Conservation (phyloP, 768 basidiomycete genomes). For the Peribolospora kevripleyi region DNA sequence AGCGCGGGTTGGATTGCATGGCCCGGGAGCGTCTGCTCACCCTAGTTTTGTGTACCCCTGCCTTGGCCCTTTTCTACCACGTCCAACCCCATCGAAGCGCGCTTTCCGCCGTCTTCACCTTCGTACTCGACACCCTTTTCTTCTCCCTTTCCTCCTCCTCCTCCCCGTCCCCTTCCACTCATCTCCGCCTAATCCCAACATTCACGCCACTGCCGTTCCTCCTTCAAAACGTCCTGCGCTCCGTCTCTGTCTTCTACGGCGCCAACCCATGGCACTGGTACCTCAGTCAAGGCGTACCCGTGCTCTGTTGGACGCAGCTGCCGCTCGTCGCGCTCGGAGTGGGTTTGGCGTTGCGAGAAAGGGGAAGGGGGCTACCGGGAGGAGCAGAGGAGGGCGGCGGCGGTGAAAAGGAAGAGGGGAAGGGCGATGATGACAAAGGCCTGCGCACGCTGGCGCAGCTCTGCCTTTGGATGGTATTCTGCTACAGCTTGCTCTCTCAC, state of each 20-base stretch:
- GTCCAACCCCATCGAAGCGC: constrained; percentile 4
- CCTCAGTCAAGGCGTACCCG: constrained; percentile 56
- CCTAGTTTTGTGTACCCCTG: background rate
- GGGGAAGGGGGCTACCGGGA: too few species aligned
- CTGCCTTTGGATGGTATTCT: constrained; percentile 34
- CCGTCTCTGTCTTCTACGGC: constrained; percentile 79
- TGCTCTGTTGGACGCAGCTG: constrained; percentile 45
- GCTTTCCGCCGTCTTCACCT: constrained; percentile 16
- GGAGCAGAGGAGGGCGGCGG: background rate
- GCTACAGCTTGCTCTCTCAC: constrained; percentile 64
- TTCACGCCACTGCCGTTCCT: constrained; percentile 66
- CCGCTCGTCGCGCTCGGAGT: constrained; percentile 45
- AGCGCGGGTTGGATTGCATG: too few species aligned
- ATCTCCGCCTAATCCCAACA: constrained; percentile 39
- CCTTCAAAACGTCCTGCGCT: constrained; percentile 47
- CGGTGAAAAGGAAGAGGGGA: background rate
- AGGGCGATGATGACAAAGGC: background rate
- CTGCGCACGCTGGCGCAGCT: constrained; percentile 24
- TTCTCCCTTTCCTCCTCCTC: constrained; percentile 23
- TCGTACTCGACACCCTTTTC: constrained; percentile 43
- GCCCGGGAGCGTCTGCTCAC: too few species aligned
- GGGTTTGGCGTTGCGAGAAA: too few species aligned
- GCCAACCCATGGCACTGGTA: constrained; percentile 71
- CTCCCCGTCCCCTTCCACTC: constrained; percentile 34
- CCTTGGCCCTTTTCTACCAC: background rate